These are phyloP conservation scores for Amauroascus verrucosus DNA, from an alignment of 2,329 filamentous ascomycete genomes.

Conservation along the genomic window DNA sequence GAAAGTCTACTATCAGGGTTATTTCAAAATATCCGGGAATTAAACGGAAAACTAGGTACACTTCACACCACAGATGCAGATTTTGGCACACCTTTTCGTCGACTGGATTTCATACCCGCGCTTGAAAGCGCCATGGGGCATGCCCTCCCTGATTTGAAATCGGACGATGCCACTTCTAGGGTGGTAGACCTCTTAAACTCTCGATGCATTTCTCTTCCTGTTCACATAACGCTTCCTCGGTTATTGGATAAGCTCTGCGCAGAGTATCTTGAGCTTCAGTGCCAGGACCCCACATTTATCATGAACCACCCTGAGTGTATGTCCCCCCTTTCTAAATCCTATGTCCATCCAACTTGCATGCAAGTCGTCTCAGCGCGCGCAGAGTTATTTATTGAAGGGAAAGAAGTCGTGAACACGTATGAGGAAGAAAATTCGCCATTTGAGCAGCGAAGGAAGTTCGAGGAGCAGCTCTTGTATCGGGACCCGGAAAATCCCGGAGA, in stretches of 20 bases:
- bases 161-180: slow-evolving; percentile 47
- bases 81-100: slow-evolving; percentile 50
- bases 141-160: slow-evolving; percentile 53
- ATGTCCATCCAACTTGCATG: slow-evolving; percentile 54
- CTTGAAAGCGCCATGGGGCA: slow-evolving; percentile 59
- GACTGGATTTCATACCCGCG: slow-evolving; percentile 71
- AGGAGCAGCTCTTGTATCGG: slow-evolving; percentile 45
- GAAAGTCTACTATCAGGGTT: slow-evolving; percentile 58
- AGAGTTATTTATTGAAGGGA: slow-evolving; percentile 70
- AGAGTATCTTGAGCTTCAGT: slow-evolving; percentile 67
- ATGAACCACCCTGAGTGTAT: slow-evolving; percentile 82
- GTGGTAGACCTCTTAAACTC: slow-evolving; percentile 47
- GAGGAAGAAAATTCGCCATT: slow-evolving; percentile 94
- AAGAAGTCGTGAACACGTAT: slow-evolving; percentile 91
- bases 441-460: slow-evolving; percentile 74
- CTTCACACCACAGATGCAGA: slow-evolving; percentile 42
- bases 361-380: slow-evolving; percentile 72
- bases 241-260: slow-evolving; percentile 75
- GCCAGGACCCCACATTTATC: slow-evolving; percentile 67
- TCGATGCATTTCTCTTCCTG: slow-evolving; percentile 41
- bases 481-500: slow-evolving; percentile 42
- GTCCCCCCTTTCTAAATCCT: slow-evolving; percentile 84
- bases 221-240: slow-evolving; percentile 49
- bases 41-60: slow-evolving; percentile 32
- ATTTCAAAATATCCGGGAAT: slow-evolving; percentile 42